These are phyloP conservation scores for Microdochium trichocladiopsis DNA, from an alignment of 2,329 filamentous ascomycete species.

Conservation along the genomic window DNA sequence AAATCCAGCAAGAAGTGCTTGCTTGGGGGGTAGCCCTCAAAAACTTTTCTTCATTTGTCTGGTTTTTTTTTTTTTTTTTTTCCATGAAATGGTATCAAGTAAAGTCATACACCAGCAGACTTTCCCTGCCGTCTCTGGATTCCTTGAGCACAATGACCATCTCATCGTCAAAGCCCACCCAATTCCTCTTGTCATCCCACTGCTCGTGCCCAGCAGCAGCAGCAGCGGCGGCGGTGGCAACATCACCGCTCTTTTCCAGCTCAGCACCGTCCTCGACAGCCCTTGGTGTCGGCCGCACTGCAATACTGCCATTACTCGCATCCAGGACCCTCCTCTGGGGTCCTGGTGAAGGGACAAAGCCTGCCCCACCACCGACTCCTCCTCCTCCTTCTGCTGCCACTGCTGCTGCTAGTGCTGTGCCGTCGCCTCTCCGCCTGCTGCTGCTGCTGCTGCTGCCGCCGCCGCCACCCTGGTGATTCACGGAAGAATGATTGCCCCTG, in stretches of 20 bases:
- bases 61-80: no score
- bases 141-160: slow-evolving; percentile 83
- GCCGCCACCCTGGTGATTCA: slow-evolving; percentile 23
- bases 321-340: no score
- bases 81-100: slow-evolving; percentile 35
- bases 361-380: neutral
- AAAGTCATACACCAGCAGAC: slow-evolving; percentile 82
- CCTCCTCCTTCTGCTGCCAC: no score
- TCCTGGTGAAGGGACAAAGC: no score
- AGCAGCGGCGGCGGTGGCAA: neutral
- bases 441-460: slow-evolving; percentile 10
- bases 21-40: no score
- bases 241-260: slow-evolving; percentile 8
- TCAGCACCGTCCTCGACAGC: neutral
- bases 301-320: neutral
- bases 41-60: no score
- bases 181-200: slow-evolving; percentile 46
- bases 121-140: slow-evolving; percentile 58
- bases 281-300: slow-evolving; percentile 1
- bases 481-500: slow-evolving; percentile 40
- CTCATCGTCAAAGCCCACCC: slow-evolving; percentile 86
- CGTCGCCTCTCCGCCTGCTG: neutral
- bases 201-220: slow-evolving; percentile 5
- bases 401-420: neutral
- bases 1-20: no score